Base-by-base conservation (phyloP, 768 basidiomycete species). In the Podaxis mareebaensis region DNA sequence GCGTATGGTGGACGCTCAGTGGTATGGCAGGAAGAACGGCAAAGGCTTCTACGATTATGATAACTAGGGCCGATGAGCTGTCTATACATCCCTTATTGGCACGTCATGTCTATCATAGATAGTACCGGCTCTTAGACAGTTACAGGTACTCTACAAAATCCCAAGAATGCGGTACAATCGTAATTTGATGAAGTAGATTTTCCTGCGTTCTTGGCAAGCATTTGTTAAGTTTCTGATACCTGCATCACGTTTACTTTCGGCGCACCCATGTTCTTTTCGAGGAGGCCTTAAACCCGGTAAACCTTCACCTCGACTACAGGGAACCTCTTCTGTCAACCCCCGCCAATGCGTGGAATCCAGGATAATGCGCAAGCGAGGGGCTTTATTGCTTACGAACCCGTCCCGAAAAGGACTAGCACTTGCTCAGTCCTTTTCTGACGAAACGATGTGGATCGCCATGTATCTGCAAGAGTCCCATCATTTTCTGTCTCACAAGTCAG, bases 1-100 rank as follows among this genome's bases (percentile, higher is more conserved):
- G 69, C 84, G 94, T 39, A 98, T 99, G 96, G 96, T 99, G 4
- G 93, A 96, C 71, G 96, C 96, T 20, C 89, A 91, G 55, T 99
- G 93, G 92, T 82, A 91, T 57, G 96, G 96, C 11, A 89, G 83
- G 81, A 96, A 96, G 81, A 93, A 85, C 63, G 95, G 95, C 3
- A 94, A 91, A 74, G 95, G 96, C 17, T 98, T 98, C 75, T 98
- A 97, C 70, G 93, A 96, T 66, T 97, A 97, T 70, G 69, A 73
- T 46, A 67, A 69, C 58, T 74, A 67, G 58, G 53, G 4, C n/a
- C 28, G 20, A 28, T 49, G 17, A 48, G 22, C 15, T 7, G 12
- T n/a, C 4, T 20, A 59, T 15, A 59, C 48, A 24, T 13, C 12
- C 11, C 8, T 33, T 33, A 33, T 33, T 33, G 30, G 30, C 30